Percentiles rank a stretch among this genome's conserved stretches.
Conservation (phyloP, 768 basidiomycete genomes). For the Pleurotus ostreatus region DNA sequence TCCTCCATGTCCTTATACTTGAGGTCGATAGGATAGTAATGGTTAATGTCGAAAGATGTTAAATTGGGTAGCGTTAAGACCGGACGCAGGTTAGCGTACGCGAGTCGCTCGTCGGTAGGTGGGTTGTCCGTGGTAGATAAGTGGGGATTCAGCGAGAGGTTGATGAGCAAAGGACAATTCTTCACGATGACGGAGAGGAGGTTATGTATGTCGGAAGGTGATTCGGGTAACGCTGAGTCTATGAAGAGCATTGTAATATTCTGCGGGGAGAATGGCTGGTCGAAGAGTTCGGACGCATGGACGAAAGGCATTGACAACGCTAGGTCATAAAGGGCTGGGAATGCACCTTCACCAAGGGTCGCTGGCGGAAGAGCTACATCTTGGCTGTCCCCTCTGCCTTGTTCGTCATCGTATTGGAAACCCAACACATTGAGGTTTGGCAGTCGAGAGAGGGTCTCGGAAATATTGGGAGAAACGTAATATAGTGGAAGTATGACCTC, state of each 20-base stretch:
- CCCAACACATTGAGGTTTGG: slow-evolving; percentile 42
- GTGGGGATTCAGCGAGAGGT: slow-evolving; percentile 37
- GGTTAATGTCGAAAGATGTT: slow-evolving; percentile 28
- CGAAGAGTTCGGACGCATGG: slow-evolving; percentile 43
- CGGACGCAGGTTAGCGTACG: slow-evolving; percentile 12
- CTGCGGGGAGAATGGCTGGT: slow-evolving; percentile 37
- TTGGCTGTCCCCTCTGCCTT: slow-evolving; percentile 40
- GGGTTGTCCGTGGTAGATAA: slow-evolving; percentile 14
- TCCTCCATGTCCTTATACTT: slow-evolving; percentile 38
- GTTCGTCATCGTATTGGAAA: slow-evolving; percentile 45
- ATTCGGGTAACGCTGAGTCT: slow-evolving; percentile 42
- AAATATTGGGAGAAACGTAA: slow-evolving; percentile 39
- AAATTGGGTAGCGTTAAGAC: slow-evolving; percentile 14
- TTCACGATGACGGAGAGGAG: slow-evolving; percentile 42
- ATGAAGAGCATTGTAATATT: slow-evolving; percentile 50
- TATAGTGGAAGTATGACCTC: slow-evolving; percentile 50
- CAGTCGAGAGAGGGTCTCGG: slow-evolving; percentile 43
- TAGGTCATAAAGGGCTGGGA: slow-evolving; percentile 51
- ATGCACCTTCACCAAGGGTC: slow-evolving; percentile 40
- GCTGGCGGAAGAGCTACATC: slow-evolving; percentile 46
- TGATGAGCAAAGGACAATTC: slow-evolving; percentile 42
- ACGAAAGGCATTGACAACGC: slow-evolving; percentile 41
- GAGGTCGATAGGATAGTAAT: slow-evolving; percentile 34
- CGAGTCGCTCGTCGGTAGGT: slow-evolving; percentile 15
- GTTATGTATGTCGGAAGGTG: slow-evolving; percentile 34